phyloP scores from a whole-genome alignment of 202 grass and related monocot species.

The Carex sylvatica region DNA sequence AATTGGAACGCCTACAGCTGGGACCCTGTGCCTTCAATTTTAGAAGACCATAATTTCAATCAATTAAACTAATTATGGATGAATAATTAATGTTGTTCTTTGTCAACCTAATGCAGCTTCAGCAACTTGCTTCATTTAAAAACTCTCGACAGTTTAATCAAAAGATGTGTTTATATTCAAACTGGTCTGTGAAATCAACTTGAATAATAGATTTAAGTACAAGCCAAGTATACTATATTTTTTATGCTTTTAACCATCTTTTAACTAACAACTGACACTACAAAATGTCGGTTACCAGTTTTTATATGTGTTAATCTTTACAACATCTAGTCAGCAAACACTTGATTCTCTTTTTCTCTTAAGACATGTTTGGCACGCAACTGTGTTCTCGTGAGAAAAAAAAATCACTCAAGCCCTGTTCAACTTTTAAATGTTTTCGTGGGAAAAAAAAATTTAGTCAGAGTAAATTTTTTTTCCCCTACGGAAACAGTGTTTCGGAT shows the following conservation, averaged over 20 bases:
- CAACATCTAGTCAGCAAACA: conserved; percentile 10
- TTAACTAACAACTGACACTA: conserved; percentile 20
- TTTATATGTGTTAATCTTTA: neutral
- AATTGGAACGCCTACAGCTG: neutral
- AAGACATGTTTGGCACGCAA: too few relatives aligned
- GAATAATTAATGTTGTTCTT: conserved; percentile 17
- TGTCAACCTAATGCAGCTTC: conserved; percentile 18
- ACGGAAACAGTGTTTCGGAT: too few relatives aligned
- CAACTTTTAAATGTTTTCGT: too few relatives aligned
- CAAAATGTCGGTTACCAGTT: conserved; percentile 1
- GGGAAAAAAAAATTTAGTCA: too few relatives aligned
- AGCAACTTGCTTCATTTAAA: conserved; percentile 23
- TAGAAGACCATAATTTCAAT: neutral
- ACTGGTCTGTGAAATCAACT: neutral
- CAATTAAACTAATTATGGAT: neutral
- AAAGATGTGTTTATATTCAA: conserved; percentile 20
- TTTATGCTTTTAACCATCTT: neutral
- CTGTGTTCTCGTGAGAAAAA: too few relatives aligned
- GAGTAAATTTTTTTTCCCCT: too few relatives aligned
- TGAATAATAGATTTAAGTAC: neutral
- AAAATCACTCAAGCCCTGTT: too few relatives aligned
- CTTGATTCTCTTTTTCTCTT: neutral
- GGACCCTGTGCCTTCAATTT: conserved; percentile 16
- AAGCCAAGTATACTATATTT: neutral
- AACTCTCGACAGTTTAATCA: neutral